These are phyloP conservation scores for Arachnopeziza araneosa DNA, from an alignment of 2,329 filamentous ascomycete species.

Conservation along the genomic window DNA sequence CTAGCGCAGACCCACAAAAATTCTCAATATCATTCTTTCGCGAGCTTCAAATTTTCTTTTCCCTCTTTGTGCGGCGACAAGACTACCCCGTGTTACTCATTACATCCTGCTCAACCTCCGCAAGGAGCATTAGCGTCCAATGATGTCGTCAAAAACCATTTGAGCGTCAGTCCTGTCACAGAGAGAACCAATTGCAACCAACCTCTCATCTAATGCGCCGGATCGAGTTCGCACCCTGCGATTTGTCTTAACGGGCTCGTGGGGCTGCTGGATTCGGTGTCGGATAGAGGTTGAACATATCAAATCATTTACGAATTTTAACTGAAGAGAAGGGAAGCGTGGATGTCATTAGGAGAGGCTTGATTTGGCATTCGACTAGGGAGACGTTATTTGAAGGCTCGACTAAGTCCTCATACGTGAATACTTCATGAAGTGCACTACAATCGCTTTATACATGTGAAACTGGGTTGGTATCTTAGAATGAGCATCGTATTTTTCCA, in stretches of 20 bases:
- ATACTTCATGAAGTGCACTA: neutral
- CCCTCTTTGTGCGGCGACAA: slow-evolving; percentile 29
- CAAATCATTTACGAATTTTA: neutral
- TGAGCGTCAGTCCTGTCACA: slow-evolving; percentile 32
- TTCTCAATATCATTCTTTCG: neutral
- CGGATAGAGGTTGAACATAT: slow-evolving; percentile 50
- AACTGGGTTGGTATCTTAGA: slow-evolving; percentile 9
- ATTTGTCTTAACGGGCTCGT: slow-evolving; percentile 27
- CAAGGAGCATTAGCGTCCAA: slow-evolving; percentile 13
- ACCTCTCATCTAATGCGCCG: slow-evolving; percentile 6
- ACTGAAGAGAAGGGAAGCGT: neutral
- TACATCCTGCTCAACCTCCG: slow-evolving; percentile 19
- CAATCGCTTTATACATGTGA: neutral
- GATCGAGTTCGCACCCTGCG: slow-evolving; percentile 15
- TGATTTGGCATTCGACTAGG: no score
- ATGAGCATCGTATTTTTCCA: slow-evolving; percentile 6
- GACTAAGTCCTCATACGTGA: no score
- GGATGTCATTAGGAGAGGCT: no score
- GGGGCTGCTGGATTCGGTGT: slow-evolving; percentile 23
- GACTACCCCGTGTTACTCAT: slow-evolving; percentile 31
- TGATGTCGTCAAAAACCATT: slow-evolving; percentile 27
- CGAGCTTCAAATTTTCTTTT: slow-evolving; percentile 10
- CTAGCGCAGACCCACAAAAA: neutral
- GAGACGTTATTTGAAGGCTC: no score
- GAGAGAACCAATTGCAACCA: slow-evolving; percentile 65